Evolutionary conservation across 2,329 filamentous ascomycete genomes (phyloP).

Genomic region (Orbilia blumenaviensis): DNA sequence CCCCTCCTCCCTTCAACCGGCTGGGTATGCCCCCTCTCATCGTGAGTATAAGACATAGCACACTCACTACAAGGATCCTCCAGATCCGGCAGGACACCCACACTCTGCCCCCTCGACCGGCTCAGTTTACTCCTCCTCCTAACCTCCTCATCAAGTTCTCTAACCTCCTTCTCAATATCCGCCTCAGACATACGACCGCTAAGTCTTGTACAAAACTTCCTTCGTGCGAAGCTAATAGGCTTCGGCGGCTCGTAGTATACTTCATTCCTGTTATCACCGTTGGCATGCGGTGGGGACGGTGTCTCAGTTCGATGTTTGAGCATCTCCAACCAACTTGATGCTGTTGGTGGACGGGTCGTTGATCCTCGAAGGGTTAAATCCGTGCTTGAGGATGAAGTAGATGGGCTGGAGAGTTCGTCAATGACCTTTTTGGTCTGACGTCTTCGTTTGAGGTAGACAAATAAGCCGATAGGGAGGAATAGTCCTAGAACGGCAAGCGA

Average conservation of each 20-base stretch:
- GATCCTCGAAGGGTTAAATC: constrained; percentile 24
- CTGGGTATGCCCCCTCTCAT: constrained; percentile 48
- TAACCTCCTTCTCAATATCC: constrained; percentile 44
- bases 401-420: constrained; percentile 1
- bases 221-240: constrained; percentile 27
- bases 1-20: constrained; percentile 45
- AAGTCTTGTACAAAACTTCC: constrained; percentile 30
- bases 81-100: constrained; percentile 40
- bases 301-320: constrained; percentile 48
- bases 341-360: constrained; percentile 46
- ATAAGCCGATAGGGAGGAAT: constrained; percentile 25
- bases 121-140: constrained; percentile 35
- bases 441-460: constrained; percentile 29
- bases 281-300: constrained; percentile 38
- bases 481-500: constrained; percentile 30
- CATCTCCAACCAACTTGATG: constrained; percentile 51
- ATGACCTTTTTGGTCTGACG: neutral
- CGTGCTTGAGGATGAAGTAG: constrained; percentile 11
- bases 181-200: constrained; percentile 39
- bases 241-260: constrained; percentile 50
- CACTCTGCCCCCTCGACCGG: constrained; percentile 33
- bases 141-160: constrained; percentile 49
- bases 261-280: neutral
- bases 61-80: constrained; percentile 46
- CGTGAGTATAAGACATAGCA: constrained; percentile 39